A percentile compares a stretch with the other conserved stretches of the same genome.
These are phyloP conservation scores for Dactylis glomerata DNA, from an alignment of 176 grass and related monocot species.

Conservation along the genomic window DNA sequence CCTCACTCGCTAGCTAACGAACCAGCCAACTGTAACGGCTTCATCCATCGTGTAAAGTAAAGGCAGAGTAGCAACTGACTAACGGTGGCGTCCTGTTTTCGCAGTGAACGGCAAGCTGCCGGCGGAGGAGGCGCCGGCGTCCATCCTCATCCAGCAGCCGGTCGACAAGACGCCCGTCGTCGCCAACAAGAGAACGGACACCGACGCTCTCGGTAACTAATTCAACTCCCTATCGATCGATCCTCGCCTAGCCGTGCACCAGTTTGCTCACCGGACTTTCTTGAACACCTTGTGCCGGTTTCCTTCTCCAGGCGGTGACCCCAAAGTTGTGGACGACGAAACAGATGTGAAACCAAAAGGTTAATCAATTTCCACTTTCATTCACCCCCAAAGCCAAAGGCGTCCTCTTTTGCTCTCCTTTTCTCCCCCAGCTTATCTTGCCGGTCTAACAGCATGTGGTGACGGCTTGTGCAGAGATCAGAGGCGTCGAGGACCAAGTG, in stretches of 20 bases:
- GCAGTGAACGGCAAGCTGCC: slow-evolving; percentile 58
- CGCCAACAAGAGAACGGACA: background rate
- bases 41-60: background rate
- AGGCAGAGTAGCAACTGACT: background rate
- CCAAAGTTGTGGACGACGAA: slow-evolving; percentile 47
- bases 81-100: background rate
- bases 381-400: background rate
- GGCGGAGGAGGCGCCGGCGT: slow-evolving; percentile 39
- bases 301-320: slow-evolving; percentile 34
- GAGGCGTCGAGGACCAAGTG: slow-evolving; percentile 21
- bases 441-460: background rate
- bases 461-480: background rate
- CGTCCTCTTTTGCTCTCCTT: background rate
- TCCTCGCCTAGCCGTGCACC: background rate
- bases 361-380: background rate
- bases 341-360: slow-evolving; percentile 39
- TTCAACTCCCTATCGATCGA: too few relatives aligned
- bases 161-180: background rate
- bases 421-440: background rate
- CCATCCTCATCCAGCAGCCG: slow-evolving; percentile 44
- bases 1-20: background rate
- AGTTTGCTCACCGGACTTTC: background rate
- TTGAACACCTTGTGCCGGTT: background rate
- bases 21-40: background rate
- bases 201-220: slow-evolving; percentile 28